Evolutionary conservation across 352 stramenopile genomes (phyloP).

Genomic region (Phytophthora pinifolia): DNA sequence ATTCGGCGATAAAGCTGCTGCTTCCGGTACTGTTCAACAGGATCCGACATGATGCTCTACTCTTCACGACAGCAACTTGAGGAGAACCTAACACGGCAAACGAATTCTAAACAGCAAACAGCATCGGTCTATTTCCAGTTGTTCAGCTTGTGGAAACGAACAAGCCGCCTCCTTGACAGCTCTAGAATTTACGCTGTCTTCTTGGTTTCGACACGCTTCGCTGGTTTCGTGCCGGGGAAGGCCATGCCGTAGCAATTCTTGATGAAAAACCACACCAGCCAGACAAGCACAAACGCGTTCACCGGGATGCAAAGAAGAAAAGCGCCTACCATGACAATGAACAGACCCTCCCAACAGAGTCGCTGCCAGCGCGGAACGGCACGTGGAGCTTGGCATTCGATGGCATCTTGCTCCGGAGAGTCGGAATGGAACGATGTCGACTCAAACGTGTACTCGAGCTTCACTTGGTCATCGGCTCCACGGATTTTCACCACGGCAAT

Average conservation of each 20-base stretch:
- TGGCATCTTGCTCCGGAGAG: constrained; percentile 43
- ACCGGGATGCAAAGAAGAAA: constrained; percentile 56
- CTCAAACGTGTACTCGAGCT: constrained; percentile 61
- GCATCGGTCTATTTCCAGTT: constrained; percentile 33
- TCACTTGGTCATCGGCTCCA: constrained; percentile 64
- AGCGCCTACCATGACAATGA: constrained; percentile 35
- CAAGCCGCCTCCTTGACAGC: background rate
- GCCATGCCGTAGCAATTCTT: constrained; percentile 37
- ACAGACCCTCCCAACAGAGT: constrained; percentile 40
- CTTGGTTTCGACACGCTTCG: constrained; percentile 20
- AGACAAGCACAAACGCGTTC: constrained; percentile 55
- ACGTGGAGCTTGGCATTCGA: constrained; percentile 48
- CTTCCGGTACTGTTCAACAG: constrained; percentile 44
- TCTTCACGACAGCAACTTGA: no score
- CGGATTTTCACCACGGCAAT: constrained; percentile 60
- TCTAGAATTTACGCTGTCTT: constrained; percentile 36
- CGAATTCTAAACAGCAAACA: background rate
- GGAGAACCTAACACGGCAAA: no score
- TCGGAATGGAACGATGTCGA: constrained; percentile 46
- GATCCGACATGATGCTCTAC: constrained; percentile 39
- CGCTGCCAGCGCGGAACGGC: constrained; percentile 35
- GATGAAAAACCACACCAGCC: constrained; percentile 62
- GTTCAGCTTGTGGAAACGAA: background rate
- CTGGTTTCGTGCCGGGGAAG: background rate
- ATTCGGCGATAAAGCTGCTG: constrained; percentile 54